Base-by-base conservation (phyloP, 331 rosid genomes). In the Dryas integrifolia region DNA sequence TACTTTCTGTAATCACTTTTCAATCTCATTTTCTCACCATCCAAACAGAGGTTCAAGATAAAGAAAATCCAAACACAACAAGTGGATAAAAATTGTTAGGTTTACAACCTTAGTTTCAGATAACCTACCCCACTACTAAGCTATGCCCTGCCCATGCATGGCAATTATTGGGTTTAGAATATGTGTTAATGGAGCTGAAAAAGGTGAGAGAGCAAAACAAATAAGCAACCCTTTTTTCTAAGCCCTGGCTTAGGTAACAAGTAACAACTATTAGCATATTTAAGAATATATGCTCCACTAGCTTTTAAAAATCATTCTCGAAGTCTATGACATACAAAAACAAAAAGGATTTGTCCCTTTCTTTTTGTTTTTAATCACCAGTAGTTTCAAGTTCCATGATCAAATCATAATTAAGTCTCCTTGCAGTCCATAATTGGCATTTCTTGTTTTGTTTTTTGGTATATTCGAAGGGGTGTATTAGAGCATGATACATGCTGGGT, bases 211-310 rank as follows among this genome's bases (percentile, higher is more conserved):
- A 47, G 41, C 38, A 64, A 76, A 69, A 56, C 71, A 70, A 59
- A 9, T 62, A 21, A 3, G 48, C n/a, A 43, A 24, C 59, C 48
- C 69, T 6, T 44, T 44, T 65, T 21, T n/a, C 49, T 49, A 73
- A 70, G 73, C 72, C 55, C 3, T 9, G 72, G 67, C 76, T 9
- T 73, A 9, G 77, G 73, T 30, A 80, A 73, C 72, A 72, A 72
- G 73, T 30, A 80, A 73, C 72, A 72, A 72, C 73, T 21, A 40
- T n/a, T 49, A 65, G 56, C 14, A 45, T 24, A 21, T 13, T 9
- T 44, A 45, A 56, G 7, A 11, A 67, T 15, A 14, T n/a, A 76
- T 58, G 69, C 74, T 48, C 80, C 74, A 49, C 74, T 46, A 16
- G 12, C 26, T 16, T 47, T 44, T 4, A 5, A n/a, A 67, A 15